phyloP scores from a whole-genome alignment of 768 basidiomycete genomes.

The Lactarius trivialis region DNA sequence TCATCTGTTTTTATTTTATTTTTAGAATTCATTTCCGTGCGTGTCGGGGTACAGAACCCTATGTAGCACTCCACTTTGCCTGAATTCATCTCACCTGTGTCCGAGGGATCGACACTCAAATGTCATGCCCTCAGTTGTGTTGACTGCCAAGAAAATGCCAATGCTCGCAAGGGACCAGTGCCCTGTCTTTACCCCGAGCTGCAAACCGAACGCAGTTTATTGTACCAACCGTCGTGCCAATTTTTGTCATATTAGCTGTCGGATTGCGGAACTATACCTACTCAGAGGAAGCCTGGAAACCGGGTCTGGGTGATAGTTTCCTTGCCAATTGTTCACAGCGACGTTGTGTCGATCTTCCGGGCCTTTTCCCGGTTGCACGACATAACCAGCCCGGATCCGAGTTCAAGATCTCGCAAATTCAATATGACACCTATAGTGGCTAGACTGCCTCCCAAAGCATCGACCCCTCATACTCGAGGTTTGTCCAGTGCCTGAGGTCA shows the following conservation, averaged over 20 bases:
- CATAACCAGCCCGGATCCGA: not conserved
- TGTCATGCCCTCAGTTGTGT: too few relatives aligned
- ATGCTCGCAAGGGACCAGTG: too few relatives aligned
- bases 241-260: not conserved
- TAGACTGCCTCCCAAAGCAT: not conserved
- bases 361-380: not conserved
- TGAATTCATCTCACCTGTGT: too few relatives aligned
- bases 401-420: not conserved
- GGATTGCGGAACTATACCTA: constrained; percentile 14
- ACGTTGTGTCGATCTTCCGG: not conserved
- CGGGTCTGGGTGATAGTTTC: not conserved
- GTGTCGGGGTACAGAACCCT: too few relatives aligned
- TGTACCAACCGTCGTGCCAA: not conserved
- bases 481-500: not conserved
- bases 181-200: not conserved
- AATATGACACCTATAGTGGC: not conserved
- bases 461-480: not conserved
- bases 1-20: too few relatives aligned
- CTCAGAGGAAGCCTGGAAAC: not conserved
- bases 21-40: too few relatives aligned
- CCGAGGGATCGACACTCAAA: too few relatives aligned
- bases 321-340: not conserved
- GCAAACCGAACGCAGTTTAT: not conserved
- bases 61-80: too few relatives aligned
- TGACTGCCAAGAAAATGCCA: too few relatives aligned